Evolutionary conservation across 1,284 basidiomycete genomes (phyloP).

Genomic region (Irpex rosettiformis): DNA sequence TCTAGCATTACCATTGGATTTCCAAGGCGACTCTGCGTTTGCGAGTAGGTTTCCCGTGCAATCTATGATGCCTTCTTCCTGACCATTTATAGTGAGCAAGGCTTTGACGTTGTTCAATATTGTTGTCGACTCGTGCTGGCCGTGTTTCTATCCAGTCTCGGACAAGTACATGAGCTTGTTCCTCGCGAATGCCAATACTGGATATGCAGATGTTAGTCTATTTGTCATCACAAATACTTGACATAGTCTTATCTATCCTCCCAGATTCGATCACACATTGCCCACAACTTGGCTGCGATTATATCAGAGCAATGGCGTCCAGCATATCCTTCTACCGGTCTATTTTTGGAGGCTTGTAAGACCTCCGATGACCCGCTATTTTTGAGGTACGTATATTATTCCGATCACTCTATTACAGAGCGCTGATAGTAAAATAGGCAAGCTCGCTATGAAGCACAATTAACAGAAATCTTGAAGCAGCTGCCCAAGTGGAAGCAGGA

Average conservation of each 20-base stretch:
- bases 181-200: conserved; percentile 74
- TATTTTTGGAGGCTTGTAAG: conserved; percentile 64
- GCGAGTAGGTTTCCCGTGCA: conserved; percentile 45
- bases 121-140: conserved; percentile 55
- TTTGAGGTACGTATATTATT: conserved; percentile 40
- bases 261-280: conserved; percentile 72
- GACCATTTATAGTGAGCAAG: conserved; percentile 56
- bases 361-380: conserved; percentile 63
- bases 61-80: conserved; percentile 10
- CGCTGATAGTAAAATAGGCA: conserved; percentile 37
- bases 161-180: conserved; percentile 70
- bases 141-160: conserved; percentile 63
- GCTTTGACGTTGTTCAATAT: conserved; percentile 57
- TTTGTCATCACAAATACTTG: conserved; percentile 1
- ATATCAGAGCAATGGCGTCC: conserved; percentile 71
- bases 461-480: conserved; percentile 51
- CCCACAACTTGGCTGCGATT: conserved; percentile 65
- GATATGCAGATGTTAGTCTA: conserved; percentile 73
- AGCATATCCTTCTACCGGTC: conserved; percentile 62
- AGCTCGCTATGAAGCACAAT: conserved; percentile 51
- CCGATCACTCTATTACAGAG: conserved; percentile 3
- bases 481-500: conserved; percentile 69
- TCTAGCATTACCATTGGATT: conserved; percentile 72
- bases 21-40: conserved; percentile 77
- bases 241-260: conserved; percentile 5